Evolutionary conservation across 2,329 filamentous ascomycete species (phyloP).

Genomic region (Lomentospora prolificans): DNA sequence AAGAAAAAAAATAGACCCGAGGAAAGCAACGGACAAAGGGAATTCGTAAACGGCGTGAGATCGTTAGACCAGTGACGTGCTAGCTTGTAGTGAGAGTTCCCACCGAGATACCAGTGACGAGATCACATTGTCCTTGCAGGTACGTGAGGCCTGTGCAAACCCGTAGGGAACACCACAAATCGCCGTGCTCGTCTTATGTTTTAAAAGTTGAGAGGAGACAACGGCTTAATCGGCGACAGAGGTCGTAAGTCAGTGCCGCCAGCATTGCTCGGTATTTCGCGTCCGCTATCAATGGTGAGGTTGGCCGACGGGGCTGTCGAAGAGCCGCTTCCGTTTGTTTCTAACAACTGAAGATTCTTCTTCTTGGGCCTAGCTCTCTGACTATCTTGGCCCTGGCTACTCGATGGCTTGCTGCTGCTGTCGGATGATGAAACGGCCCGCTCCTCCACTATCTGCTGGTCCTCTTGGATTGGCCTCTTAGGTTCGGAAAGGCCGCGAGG

Average conservation of each 20-base stretch:
- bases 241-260: slow-evolving; percentile 36
- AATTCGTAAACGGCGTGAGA: slow-evolving; percentile 24
- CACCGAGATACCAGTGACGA: no score
- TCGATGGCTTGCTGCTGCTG: slow-evolving; percentile 35
- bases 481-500: slow-evolving; percentile 33
- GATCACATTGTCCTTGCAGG: no score
- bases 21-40: slow-evolving; percentile 9
- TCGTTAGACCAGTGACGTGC: slow-evolving; percentile 17
- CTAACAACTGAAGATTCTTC: slow-evolving; percentile 29
- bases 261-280: slow-evolving; percentile 16
- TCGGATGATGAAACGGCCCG: slow-evolving; percentile 47
- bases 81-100: not conserved
- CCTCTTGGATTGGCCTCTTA: slow-evolving; percentile 11
- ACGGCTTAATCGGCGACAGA: slow-evolving; percentile 55
- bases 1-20: no score
- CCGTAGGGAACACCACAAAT: not conserved
- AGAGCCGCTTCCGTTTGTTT: slow-evolving; percentile 32
- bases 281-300: slow-evolving; percentile 34
- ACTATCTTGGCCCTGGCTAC: not conserved
- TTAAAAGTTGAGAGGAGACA: slow-evolving; percentile 51
- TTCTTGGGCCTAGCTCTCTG: slow-evolving; percentile 25
- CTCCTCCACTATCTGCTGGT: slow-evolving; percentile 11
- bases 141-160: no score
- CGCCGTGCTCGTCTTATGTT: not conserved
- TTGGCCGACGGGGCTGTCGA: slow-evolving; percentile 36